Evolutionary conservation across 257 asterid species (phyloP), one percentile per base, ranked within the genome.

Genomic region (Solanum bulbocastanum): DNA sequence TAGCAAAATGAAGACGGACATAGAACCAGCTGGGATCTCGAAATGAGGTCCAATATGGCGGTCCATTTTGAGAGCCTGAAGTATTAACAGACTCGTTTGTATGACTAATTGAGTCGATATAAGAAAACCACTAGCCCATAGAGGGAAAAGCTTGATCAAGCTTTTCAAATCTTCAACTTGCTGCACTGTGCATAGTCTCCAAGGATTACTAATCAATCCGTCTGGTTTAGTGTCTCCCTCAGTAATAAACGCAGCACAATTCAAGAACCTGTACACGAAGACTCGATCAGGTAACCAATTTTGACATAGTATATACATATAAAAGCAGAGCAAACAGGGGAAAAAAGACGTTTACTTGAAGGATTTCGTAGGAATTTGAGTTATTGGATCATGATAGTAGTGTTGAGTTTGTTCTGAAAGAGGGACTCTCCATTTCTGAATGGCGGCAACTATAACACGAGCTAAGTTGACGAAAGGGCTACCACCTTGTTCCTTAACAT

Each of bases 61-160:
- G 75, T 95, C 94, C 97, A 92, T 95, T 89, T 92, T 87, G 32
- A 95, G 88, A 8, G 98, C 98, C 74, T 95, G 97, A 91, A 96
- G 84, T 35, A 92, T 56, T 16, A 94, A 42, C 81, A 96, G 23
- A 66, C 97, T 94, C 2, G 89, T 56, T 44, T 93, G 98, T 84
- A 96, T 89, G 86, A 92, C 97, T 35, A 94, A 65, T 5, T 96
- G 98, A 39, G 88, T 93, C 91, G 94, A 89, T 39, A 96, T 83
- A 83, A 93, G 91, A 35, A 96, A 35, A 3, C 98, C 96, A 18
- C 94, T 93, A 1, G 96, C 91, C 98, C 98, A 94, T 3, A 94
- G 87, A 0, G 98, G 98, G 14, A 92, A 86, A 65, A 96, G 91
- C 87, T 88, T 94, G 40, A 94, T 90, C 16, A 94, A 90, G 87